These are phyloP conservation scores for Arthrobotrys entomopaga DNA, from an alignment of 2,329 filamentous ascomycete genomes.

Conservation along the genomic window DNA sequence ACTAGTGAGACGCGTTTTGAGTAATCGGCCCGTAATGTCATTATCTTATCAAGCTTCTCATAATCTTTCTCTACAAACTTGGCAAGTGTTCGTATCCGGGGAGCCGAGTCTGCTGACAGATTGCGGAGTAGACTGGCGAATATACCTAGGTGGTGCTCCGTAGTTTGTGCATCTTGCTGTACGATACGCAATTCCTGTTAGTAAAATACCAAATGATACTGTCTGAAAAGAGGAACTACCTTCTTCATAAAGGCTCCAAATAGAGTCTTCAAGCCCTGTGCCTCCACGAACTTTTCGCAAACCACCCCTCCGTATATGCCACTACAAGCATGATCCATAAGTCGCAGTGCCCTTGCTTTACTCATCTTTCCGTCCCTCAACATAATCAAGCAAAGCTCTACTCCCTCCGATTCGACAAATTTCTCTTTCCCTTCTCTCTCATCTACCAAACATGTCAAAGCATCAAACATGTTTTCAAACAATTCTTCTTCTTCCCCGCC, in stretches of 20 bases:
- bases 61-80: slow-evolving; percentile 98
- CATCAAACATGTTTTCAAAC: slow-evolving; percentile 92
- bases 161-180: slow-evolving; percentile 71
- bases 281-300: slow-evolving; percentile 81
- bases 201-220: not conserved
- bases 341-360: slow-evolving; percentile 78
- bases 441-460: slow-evolving; percentile 81
- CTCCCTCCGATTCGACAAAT: slow-evolving; percentile 88
- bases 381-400: slow-evolving; percentile 92
- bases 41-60: slow-evolving; percentile 79
- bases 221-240: slow-evolving; percentile 58
- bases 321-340: slow-evolving; percentile 83
- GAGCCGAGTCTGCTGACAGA: slow-evolving; percentile 78
- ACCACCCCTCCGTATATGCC: slow-evolving; percentile 70
- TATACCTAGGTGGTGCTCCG: slow-evolving; percentile 84
- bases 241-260: slow-evolving; percentile 92
- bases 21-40: slow-evolving; percentile 78
- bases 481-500: slow-evolving; percentile 93
- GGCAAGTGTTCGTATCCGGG: slow-evolving; percentile 83
- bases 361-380: slow-evolving; percentile 86
- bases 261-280: slow-evolving; percentile 81
- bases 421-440: slow-evolving; percentile 78
- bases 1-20: slow-evolving; percentile 71
- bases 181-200: slow-evolving; percentile 52
- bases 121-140: slow-evolving; percentile 83